Evolutionary conservation across 2,329 filamentous ascomycete genomes (phyloP).

Genomic region (Mariannaea sp.): DNA sequence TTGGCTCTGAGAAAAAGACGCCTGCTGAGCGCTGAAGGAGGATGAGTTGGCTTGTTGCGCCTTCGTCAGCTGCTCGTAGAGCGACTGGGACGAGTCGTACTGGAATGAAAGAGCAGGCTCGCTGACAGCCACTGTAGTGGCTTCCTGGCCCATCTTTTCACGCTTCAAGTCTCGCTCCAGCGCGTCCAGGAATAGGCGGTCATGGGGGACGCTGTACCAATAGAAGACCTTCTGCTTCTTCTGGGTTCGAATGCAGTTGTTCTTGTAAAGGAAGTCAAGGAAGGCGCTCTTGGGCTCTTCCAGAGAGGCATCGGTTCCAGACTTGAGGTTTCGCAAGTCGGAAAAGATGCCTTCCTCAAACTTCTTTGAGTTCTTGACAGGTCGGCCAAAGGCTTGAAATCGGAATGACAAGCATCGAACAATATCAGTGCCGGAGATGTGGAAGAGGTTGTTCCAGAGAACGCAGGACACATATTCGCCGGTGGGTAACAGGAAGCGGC

Average conservation of each 20-base stretch:
- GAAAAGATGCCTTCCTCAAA: constrained; percentile 99
- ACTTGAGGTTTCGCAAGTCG: constrained; percentile 96
- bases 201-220: constrained; percentile 99
- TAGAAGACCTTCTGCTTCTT: constrained; percentile 99
- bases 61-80: constrained; percentile 99
- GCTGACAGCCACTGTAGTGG: constrained; percentile 93
- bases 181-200: constrained; percentile 95
- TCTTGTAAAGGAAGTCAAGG: constrained; percentile 99
- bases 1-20: constrained; percentile 75
- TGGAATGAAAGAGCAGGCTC: constrained; percentile 98
- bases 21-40: constrained; percentile 83
- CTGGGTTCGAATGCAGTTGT: constrained; percentile 99
- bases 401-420: constrained; percentile 97
- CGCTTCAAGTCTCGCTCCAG: constrained; percentile 96
- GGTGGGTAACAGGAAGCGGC: constrained; percentile 91
- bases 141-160: constrained; percentile 99
- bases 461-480: constrained; percentile 99
- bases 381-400: constrained; percentile 97
- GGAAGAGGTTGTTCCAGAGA: constrained; percentile 97
- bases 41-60: constrained; percentile 98
- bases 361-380: constrained; percentile 99
- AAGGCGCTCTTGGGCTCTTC: constrained; percentile 99
- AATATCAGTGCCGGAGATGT: constrained; percentile 98
- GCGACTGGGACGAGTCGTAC: constrained; percentile 97
- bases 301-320: constrained; percentile 94